Evolutionary conservation across 371 early-diverging fungal species (phyloP).

Genomic region (Paraphysoderma sedebokerense): DNA sequence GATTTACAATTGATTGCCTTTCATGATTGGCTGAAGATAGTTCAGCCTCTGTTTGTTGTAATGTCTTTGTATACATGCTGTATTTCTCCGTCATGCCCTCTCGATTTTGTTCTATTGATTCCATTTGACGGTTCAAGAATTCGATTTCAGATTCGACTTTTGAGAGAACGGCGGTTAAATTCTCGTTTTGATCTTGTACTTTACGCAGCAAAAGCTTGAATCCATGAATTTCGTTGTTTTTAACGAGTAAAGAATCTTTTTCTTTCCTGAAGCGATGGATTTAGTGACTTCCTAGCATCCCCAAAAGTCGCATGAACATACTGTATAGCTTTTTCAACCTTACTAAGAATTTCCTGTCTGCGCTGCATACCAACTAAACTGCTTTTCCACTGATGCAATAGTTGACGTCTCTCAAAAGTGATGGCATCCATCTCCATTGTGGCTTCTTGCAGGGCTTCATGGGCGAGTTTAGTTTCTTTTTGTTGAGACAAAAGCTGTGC

Average conservation of each 20-base stretch:
- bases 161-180: constrained; percentile 15
- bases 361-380: constrained; percentile 24
- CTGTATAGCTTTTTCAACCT: constrained; percentile 22
- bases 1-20: constrained; percentile 20
- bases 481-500: constrained; percentile 26
- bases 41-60: constrained; percentile 24
- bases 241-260: constrained; percentile 15
- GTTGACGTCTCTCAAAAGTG: constrained; percentile 32
- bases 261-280: constrained; percentile 11
- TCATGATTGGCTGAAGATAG: constrained; percentile 17
- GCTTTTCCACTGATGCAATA: constrained; percentile 37
- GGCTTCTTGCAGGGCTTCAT: constrained; percentile 32
- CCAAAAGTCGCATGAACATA: background rate
- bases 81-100: constrained; percentile 21
- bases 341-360: constrained; percentile 21
- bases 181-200: constrained; percentile 26
- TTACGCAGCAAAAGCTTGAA: constrained; percentile 16
- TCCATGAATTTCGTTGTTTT: constrained; percentile 23
- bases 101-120: constrained; percentile 14
- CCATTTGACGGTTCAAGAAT: constrained; percentile 20
- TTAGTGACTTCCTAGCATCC: background rate
- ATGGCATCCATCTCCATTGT: constrained; percentile 37
- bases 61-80: constrained; percentile 14
- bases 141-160: constrained; percentile 25
- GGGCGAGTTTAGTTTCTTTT: constrained; percentile 24